These are phyloP conservation scores for Bolboschoenoplectus hybrid DNA, from an alignment of 202 grass and related monocot species.

Conservation along the genomic window DNA sequence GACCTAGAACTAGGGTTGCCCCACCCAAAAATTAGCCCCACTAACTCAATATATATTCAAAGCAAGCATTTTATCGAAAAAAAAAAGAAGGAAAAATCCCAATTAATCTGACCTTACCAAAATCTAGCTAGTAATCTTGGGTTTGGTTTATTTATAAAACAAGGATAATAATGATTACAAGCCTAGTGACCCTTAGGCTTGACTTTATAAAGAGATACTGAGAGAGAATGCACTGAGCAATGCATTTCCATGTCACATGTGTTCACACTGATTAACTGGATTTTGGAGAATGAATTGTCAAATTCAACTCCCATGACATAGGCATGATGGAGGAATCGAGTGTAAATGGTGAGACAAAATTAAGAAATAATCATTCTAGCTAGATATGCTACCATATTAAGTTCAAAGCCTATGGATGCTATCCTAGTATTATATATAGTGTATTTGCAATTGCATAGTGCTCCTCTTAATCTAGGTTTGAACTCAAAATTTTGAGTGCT, in stretches of 20 bases:
- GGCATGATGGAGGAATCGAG: conserved; percentile 4
- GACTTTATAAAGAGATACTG: conserved; percentile 21
- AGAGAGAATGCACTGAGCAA: conserved; percentile 21
- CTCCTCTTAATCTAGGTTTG: conserved; percentile 31
- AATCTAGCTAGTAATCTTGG: neutral
- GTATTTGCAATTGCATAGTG: conserved; percentile 13
- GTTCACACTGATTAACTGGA: conserved; percentile 26
- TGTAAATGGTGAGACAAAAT: neutral
- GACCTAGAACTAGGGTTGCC: conserved; percentile 17
- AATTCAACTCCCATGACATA: conserved; percentile 21
- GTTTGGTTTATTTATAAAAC: neutral
- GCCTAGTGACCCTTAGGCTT: conserved; percentile 5
- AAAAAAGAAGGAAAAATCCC: neutral
- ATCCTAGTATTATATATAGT: conserved; percentile 35
- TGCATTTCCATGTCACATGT: neutral
- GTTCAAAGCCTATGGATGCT: conserved; percentile 5
- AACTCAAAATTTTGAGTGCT: conserved; percentile 26
- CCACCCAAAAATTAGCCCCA: neutral
- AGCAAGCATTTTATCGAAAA: neutral
- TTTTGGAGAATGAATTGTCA: conserved; percentile 13
- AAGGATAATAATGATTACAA: conserved; percentile 31
- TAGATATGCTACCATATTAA: conserved; percentile 18
- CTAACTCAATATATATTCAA: neutral
- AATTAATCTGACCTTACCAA: conserved; percentile 14
- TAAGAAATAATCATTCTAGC: neutral